Conservation (phyloP, 352 stramenopile genomes). For the Phytophthora melonis region DNA sequence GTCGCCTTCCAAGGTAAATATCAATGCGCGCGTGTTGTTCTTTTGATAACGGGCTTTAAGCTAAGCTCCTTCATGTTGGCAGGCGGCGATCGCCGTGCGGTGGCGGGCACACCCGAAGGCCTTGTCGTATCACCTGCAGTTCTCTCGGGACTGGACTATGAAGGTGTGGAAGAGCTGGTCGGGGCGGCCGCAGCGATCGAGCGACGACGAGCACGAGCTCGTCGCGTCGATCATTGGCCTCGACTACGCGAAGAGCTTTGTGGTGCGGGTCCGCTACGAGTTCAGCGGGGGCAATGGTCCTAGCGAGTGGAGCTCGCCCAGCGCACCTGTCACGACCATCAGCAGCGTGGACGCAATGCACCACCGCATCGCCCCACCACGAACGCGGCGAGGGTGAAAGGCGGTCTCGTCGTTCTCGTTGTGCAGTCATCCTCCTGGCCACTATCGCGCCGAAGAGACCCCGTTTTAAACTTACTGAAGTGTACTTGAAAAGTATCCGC, state of each 20-base stretch:
- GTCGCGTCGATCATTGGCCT: slow-evolving; percentile 73
- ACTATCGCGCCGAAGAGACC: neutral
- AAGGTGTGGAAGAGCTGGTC: slow-evolving; percentile 86
- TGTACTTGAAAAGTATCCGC: neutral
- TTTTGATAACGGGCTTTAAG: neutral
- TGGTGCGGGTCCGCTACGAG: slow-evolving; percentile 77
- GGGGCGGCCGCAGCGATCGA: slow-evolving; percentile 50
- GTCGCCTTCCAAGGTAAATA: slow-evolving; percentile 73
- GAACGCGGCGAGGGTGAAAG: slow-evolving; percentile 26
- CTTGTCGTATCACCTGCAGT: slow-evolving; percentile 72
- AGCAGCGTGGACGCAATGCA: slow-evolving; percentile 41
- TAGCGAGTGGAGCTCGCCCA: slow-evolving; percentile 73
- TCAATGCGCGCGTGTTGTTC: neutral
- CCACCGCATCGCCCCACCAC: slow-evolving; percentile 33
- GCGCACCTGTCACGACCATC: slow-evolving; percentile 54
- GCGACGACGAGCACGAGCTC: slow-evolving; percentile 64
- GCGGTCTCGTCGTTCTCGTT: neutral
- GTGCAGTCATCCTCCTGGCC: no score
- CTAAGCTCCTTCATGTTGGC: neutral
- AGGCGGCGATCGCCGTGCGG: slow-evolving; percentile 72
- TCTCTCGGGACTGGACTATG: slow-evolving; percentile 76
- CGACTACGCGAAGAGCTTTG: slow-evolving; percentile 79
- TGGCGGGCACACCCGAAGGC: slow-evolving; percentile 68
- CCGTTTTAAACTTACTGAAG: neutral
- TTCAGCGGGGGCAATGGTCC: slow-evolving; percentile 53